phyloP scores from a whole-genome alignment of 2,329 filamentous ascomycete species.

The Lecanoromycetidae sp. region DNA sequence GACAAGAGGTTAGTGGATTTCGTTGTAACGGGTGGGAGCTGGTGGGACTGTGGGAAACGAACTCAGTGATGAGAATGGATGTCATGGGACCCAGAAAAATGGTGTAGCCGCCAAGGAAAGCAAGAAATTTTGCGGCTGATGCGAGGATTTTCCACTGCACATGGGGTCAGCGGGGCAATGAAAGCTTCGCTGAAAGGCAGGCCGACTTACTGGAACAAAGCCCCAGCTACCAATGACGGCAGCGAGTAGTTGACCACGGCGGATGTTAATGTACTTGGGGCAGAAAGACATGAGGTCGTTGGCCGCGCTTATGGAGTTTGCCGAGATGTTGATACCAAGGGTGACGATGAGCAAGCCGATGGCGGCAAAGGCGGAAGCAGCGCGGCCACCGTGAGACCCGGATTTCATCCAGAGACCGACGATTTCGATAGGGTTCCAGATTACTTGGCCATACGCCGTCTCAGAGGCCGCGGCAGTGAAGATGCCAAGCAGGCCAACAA shows the following conservation, averaged over 20 bases:
- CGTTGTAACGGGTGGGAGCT: no score
- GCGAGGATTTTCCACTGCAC: constrained; percentile 55
- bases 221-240: constrained; percentile 47
- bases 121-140: constrained; percentile 46
- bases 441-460: constrained; percentile 28
- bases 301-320: constrained; percentile 43
- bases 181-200: no score
- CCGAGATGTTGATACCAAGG: constrained; percentile 45
- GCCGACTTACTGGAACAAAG: no score
- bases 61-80: constrained; percentile 48
- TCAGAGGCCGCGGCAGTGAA: no score
- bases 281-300: constrained; percentile 46
- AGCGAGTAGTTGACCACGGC: constrained; percentile 43
- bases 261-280: constrained; percentile 44
- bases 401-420: constrained; percentile 30
- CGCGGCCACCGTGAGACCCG: no score
- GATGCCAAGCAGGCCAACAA: no score
- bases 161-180: no score
- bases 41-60: no score
- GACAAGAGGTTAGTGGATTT: constrained; percentile 40
- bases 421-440: constrained; percentile 35
- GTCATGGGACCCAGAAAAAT: constrained; percentile 55
- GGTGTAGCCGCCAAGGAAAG: constrained; percentile 55
- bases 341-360: constrained; percentile 44
- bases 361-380: constrained; percentile 42